Percentiles rank a stretch among this genome's conserved stretches.
phyloP scores from a whole-genome alignment of 192 early-diverging fungal species.

The Dimargaris cristalligena region DNA sequence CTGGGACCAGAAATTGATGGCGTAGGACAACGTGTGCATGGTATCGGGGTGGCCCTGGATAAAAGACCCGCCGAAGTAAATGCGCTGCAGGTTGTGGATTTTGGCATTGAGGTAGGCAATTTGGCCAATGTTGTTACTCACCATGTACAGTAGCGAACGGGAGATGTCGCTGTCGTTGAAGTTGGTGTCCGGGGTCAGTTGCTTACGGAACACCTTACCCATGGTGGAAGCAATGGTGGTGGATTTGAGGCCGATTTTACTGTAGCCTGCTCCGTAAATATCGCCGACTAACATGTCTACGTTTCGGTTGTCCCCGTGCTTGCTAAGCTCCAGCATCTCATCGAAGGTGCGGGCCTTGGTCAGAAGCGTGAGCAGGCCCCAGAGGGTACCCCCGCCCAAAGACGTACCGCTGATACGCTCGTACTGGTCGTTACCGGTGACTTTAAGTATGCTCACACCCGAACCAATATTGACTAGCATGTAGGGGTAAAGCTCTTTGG shows the following conservation, averaged over 20 bases:
- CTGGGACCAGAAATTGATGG: constrained; percentile 95
- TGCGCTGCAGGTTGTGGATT: constrained; percentile 67
- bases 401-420: constrained; percentile 80
- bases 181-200: constrained; percentile 37
- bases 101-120: constrained; percentile 95
- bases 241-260: constrained; percentile 81
- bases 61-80: constrained; percentile 98
- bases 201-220: constrained; percentile 89
- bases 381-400: constrained; percentile 89
- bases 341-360: constrained; percentile 82
- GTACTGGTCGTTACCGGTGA: constrained; percentile 67
- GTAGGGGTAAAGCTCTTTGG: constrained; percentile 67
- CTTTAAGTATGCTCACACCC: constrained; percentile 90
- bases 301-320: constrained; percentile 79
- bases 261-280: constrained; percentile 84
- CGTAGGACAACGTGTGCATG: constrained; percentile 95
- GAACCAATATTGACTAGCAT: constrained; percentile 96
- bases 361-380: constrained; percentile 79
- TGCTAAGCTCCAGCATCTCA: constrained; percentile 71
- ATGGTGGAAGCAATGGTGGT: constrained; percentile 89
- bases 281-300: constrained; percentile 86
- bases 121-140: constrained; percentile 97
- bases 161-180: constrained; percentile 72
- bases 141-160: constrained; percentile 81
- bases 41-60: constrained; percentile 92